A percentile compares a stretch with the other conserved stretches of the same genome.
phyloP scores from a whole-genome alignment of 345 rosid genomes.

The Orychophragmus violaceus region DNA sequence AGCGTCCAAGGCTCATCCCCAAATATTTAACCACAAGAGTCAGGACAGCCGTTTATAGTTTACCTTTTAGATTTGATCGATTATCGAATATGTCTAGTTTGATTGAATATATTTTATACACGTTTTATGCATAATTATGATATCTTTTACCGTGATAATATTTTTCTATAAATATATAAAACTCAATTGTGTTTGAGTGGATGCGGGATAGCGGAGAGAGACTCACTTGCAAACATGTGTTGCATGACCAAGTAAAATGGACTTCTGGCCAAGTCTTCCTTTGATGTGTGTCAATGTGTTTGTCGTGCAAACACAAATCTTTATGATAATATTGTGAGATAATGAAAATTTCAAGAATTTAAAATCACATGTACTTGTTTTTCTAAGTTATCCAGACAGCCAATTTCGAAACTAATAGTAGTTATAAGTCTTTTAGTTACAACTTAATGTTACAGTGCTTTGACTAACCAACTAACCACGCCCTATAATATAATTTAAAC shows the following conservation, averaged over 20 bases:
- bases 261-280: not conserved
- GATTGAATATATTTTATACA: not conserved
- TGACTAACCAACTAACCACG: too few relatives aligned
- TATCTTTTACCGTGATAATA: too few relatives aligned
- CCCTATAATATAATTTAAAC: too few relatives aligned
- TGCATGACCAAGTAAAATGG: not conserved
- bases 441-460: not conserved
- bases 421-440: too few relatives aligned
- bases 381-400: not conserved
- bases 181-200: not conserved
- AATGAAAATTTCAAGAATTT: not conserved
- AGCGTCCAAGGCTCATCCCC: too few relatives aligned
- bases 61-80: too few relatives aligned
- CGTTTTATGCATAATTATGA: not conserved
- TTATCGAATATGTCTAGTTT: too few relatives aligned
- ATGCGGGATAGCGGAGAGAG: not conserved
- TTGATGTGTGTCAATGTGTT: not conserved
- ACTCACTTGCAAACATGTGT: conserved; percentile 1
- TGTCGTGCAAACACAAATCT: not conserved
- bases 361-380: not conserved
- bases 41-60: too few relatives aligned
- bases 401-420: too few relatives aligned
- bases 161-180: not conserved
- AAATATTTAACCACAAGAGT: too few relatives aligned
- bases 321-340: not conserved